A percentile compares a stretch with the other conserved stretches of the same genome.
These are phyloP conservation scores for Funneliformis caledonium DNA, from an alignment of 371 early-diverging fungal species.

Conservation along the genomic window DNA sequence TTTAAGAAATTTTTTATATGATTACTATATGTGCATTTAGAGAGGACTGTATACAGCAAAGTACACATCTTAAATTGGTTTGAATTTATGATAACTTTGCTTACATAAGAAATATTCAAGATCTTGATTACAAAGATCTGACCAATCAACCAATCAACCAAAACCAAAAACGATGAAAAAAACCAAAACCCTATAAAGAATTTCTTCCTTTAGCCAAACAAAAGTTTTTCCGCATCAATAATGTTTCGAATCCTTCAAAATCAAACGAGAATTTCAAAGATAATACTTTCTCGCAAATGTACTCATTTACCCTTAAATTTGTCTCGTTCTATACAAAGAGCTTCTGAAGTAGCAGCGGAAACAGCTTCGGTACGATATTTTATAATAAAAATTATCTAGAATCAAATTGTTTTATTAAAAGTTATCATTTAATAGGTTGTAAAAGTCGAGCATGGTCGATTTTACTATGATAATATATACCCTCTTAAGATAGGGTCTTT, in stretches of 20 bases:
- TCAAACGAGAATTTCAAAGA: neutral
- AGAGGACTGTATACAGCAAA: no score
- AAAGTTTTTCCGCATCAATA: neutral
- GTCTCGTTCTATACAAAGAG: neutral
- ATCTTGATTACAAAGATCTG: no score
- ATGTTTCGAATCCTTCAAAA: neutral
- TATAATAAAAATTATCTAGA: neutral
- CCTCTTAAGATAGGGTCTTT: slow-evolving; percentile 50
- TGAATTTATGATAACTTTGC: no score
- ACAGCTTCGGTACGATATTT: neutral
- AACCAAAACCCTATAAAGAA: no score
- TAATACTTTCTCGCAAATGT: neutral
- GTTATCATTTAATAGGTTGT: neutral
- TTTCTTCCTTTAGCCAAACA: no score
- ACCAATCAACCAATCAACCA: no score
- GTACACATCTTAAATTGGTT: no score
- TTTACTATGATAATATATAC: slow-evolving; percentile 50
- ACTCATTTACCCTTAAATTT: neutral
- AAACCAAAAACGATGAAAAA: no score
- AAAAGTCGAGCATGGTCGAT: slow-evolving; percentile 1
- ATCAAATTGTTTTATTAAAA: neutral
- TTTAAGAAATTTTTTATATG: no score
- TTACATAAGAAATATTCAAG: no score
- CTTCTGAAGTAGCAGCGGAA: neutral
- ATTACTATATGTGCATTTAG: no score